Base-by-base conservation (phyloP, 2,329 filamentous ascomycete species). In the Aspergillus ochraceus region DNA sequence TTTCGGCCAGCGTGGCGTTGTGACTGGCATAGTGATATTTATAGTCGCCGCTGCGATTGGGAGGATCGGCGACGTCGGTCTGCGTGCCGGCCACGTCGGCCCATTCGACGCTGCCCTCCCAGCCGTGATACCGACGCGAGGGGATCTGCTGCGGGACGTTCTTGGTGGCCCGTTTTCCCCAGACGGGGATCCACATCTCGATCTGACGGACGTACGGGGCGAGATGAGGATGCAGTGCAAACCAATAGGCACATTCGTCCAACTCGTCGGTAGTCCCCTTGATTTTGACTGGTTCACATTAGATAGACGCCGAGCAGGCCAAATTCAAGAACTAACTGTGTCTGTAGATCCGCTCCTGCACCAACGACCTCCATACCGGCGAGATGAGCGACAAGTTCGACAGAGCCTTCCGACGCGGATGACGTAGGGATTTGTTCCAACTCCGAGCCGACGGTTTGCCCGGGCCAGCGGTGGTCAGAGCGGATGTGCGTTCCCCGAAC, bases 171-270 rank as follows among this genome's bases (percentile, higher is more conserved):
- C 88, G 83, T 67, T 89, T 77, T 17, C 82, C 80, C 76, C 81
- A 92, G 46, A 91, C 88, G 3, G 90, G 89, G 62, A 92, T 90
- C 88, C 89, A 92, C 47, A 91, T 81, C 74, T 92, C 89, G 60
- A 91, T 83, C 68, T 92, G 89, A 64, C 86, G 87, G 60, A 92
- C 86, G 65, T 90, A 86, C 9, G 76, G 66, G 20, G 84, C 81
- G 6, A 92, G 82, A 67, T 90, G 84, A 29, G 81, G 78, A 60
- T 87, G 82, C 10, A 74, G 65, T 17, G 77, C 73, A 65, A 92
- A 89, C 79, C 88, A 91, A 36, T 77, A 64, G 63, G 84, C 79
- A 6, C 88, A 85, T 52, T 86, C 81, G 47, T 83, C 77, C 46
- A 90, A 76, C 17, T 84, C 88, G n/a, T 84, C 81, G 42, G 84